Base-by-base conservation (phyloP, 2,329 filamentous ascomycete species). In the Fusarium aywerte region DNA sequence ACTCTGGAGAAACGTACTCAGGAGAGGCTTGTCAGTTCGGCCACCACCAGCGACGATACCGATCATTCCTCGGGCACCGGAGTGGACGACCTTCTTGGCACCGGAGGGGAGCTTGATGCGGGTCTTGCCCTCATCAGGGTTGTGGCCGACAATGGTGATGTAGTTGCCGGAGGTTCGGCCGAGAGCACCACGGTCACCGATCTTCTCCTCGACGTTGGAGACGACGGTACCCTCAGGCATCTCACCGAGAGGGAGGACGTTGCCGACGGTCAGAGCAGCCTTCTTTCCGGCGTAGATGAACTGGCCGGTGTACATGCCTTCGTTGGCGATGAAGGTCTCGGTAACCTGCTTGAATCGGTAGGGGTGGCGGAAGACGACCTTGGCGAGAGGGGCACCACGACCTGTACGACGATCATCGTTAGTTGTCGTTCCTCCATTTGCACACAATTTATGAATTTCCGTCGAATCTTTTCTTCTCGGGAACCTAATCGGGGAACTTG, bases 261-360 rank as follows among this genome's bases (percentile, higher is more conserved):
- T 99, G 84, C 96, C 96, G 83, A 99, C 90, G 79, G 92, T 98
- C 80, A 99, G 89, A 74, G 91, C 87, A 78, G 96, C 96, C 86
- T 97, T 96, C 93, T 99, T 99, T 82, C 96, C 96, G 81, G 95
- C 96, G 86, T 99, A 99, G 91, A 99, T 93, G 89, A 99, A 99
- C 85, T 99, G 96, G 82, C 96, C 96, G 75, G 96, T 97, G 92
- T 98, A 99, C 94, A 98, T 97, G 87, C 96, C 96, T 89, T 98
- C 96, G 87, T 98, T 99, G 85, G 96, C 96, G 81, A 99, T 99
- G 91, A 99, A 97, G 76, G 96, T 99, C 91, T 99, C 94, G 83
- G 91, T 95, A 82, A 93, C 86, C 82, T 94, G 90, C 90, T 97
- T 97, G 92, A 92, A 98, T 84, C 90, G 89, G 91, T 99, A 99